Percentiles rank a stretch among this genome's conserved stretches.
phyloP scores from a whole-genome alignment of 139 green algal species.

The Coelastrella sp. region DNA sequence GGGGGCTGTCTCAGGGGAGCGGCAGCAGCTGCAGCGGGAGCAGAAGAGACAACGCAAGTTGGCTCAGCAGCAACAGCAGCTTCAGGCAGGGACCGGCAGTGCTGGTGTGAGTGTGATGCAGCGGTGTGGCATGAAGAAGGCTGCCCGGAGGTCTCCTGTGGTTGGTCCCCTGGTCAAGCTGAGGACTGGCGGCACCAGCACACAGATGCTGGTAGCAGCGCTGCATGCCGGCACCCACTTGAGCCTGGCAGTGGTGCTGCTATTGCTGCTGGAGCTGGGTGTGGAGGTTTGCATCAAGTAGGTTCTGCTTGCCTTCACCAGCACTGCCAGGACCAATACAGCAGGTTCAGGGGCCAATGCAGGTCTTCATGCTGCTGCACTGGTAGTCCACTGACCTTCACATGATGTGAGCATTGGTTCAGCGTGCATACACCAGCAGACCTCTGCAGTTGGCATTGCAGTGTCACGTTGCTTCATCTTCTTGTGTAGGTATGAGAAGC shows the following conservation, averaged over 20 bases:
- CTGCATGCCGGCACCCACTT: slow-evolving; percentile 76
- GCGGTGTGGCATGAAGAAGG: not conserved
- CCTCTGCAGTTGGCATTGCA: not conserved
- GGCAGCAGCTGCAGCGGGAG: slow-evolving; percentile 36
- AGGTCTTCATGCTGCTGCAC: too few species aligned
- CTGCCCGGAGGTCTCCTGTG: slow-evolving; percentile 1
- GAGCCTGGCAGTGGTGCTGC: slow-evolving; percentile 72
- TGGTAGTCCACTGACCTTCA: not conserved
- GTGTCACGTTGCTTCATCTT: not conserved
- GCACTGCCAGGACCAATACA: not conserved
- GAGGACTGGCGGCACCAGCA: slow-evolving; percentile 31
- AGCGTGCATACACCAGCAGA: not conserved
- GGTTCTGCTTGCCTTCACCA: not conserved
- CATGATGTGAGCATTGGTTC: not conserved
- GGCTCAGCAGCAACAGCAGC: slow-evolving; percentile 2
- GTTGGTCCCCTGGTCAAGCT: slow-evolving; percentile 42
- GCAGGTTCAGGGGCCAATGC: too few species aligned
- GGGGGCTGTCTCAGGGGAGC: slow-evolving; percentile 51
- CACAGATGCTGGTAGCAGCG: slow-evolving; percentile 67
- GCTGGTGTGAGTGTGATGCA: slow-evolving; percentile 38
- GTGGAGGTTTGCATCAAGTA: slow-evolving; percentile 84
- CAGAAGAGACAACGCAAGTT: not conserved
- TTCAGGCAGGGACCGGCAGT: not conserved
- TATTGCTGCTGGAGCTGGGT: slow-evolving; percentile 89
- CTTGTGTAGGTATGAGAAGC: slow-evolving; percentile 65